Evolutionary conservation across 495 filamentous ascomycete species (phyloP).

Genomic region (Poronia punctata): DNA sequence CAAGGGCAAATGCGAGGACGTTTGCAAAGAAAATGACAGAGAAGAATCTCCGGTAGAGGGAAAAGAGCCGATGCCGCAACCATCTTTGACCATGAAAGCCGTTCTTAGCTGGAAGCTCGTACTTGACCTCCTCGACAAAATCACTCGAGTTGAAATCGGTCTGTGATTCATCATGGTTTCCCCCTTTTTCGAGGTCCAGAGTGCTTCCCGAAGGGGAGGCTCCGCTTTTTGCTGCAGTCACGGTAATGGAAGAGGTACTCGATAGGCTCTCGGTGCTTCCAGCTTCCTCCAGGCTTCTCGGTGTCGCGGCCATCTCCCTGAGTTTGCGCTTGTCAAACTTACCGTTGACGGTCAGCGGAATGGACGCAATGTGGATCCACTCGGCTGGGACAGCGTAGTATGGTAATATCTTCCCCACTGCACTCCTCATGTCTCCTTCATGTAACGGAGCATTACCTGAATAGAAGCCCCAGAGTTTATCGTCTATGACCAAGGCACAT

Average conservation of each 20-base stretch:
- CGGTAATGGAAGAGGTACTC: slow-evolving; percentile 1
- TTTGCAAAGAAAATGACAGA: slow-evolving; percentile 47
- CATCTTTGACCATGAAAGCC: slow-evolving; percentile 16
- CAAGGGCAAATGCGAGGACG: slow-evolving; percentile 39
- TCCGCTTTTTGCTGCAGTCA: background rate
- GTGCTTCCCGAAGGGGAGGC: background rate
- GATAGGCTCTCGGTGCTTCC: slow-evolving; percentile 1
- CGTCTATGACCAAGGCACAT: slow-evolving; percentile 26
- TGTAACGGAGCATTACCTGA: slow-evolving; percentile 10
- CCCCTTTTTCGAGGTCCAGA: slow-evolving; percentile 9
- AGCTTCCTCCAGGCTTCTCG: background rate
- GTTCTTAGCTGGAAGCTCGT: slow-evolving; percentile 17
- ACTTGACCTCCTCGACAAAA: slow-evolving; percentile 5
- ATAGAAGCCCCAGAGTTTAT: slow-evolving; percentile 29
- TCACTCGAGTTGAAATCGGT: slow-evolving; percentile 2
- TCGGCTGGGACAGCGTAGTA: slow-evolving; percentile 30
- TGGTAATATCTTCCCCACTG: slow-evolving; percentile 19
- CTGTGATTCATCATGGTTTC: background rate
- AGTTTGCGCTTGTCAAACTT: slow-evolving; percentile 33
- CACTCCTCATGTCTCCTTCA: slow-evolving; percentile 8
- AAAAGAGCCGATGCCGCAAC: slow-evolving; percentile 17
- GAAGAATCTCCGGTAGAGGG: slow-evolving; percentile 41
- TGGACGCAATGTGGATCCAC: slow-evolving; percentile 16
- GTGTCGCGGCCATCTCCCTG: slow-evolving; percentile 9
- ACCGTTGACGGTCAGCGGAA: slow-evolving; percentile 31